Evolutionary conservation across 176 grass and related monocot species (phyloP).

Genomic region (Aegilops longissima): DNA sequence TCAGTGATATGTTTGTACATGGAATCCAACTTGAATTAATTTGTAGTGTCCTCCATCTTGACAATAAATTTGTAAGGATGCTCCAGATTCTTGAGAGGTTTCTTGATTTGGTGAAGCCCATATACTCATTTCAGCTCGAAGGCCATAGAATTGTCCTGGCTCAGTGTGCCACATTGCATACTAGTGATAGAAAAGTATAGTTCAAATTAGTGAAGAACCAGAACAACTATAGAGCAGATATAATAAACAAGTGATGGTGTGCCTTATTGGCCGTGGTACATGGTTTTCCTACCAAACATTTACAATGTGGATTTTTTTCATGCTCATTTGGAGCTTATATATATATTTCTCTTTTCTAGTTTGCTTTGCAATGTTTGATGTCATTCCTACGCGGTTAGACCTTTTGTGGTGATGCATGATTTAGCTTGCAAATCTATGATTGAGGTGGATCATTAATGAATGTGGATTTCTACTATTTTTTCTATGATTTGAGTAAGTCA

Average conservation of each 20-base stretch:
- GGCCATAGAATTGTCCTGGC: not conserved
- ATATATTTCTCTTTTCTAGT: not conserved
- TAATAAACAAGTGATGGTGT: not conserved
- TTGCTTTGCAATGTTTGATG: not conserved
- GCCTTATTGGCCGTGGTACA: not conserved
- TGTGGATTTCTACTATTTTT: not conserved
- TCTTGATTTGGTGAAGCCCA: slow-evolving; percentile 23
- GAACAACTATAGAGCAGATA: not conserved
- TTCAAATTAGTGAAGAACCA: not conserved
- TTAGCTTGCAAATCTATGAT: not conserved
- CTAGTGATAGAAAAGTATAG: not conserved
- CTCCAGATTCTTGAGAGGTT: not conserved
- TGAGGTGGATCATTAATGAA: not conserved
- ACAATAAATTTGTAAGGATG: slow-evolving; percentile 4
- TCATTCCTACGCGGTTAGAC: not conserved
- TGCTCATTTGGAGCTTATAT: not conserved
- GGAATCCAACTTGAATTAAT: slow-evolving; percentile 22
- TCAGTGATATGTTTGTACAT: not conserved
- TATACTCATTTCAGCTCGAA: slow-evolving; percentile 24
- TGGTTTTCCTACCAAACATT: not conserved
- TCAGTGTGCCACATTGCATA: not conserved
- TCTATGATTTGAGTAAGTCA: not conserved
- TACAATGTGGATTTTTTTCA: not conserved
- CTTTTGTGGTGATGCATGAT: not conserved
- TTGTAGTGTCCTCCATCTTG: not conserved